Percentiles rank a stretch among this genome's conserved stretches.
These are phyloP conservation scores for Hamamelis virginiana DNA, from an alignment of 164 flowering plant genomes.

Conservation along the genomic window DNA sequence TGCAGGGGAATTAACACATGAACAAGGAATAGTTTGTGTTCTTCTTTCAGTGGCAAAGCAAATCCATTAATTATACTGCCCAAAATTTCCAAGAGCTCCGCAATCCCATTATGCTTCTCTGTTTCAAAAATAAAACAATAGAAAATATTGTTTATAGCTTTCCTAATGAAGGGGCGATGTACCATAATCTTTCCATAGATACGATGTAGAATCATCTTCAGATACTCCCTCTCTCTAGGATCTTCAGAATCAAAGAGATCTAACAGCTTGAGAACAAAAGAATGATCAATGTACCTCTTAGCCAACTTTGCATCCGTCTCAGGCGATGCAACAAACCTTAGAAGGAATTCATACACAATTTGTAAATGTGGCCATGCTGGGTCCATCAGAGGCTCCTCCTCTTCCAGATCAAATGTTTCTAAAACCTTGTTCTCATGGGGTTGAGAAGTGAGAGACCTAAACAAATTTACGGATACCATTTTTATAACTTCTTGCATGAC, in stretches of 20 bases:
- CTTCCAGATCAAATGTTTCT: conserved; percentile 69
- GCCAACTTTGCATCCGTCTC: conserved; percentile 82
- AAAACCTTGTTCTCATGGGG: conserved; percentile 57
- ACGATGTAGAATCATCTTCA: conserved; percentile 86
- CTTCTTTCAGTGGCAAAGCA: conserved; percentile 87
- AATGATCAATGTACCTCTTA: conserved; percentile 72
- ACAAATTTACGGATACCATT: conserved; percentile 72
- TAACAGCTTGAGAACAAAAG: conserved; percentile 66
- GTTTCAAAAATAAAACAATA: conserved; percentile 71
- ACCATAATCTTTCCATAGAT: conserved; percentile 90
- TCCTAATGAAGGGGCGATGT: conserved; percentile 79
- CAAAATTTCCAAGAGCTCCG: conserved; percentile 76
- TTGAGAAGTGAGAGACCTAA: conserved; percentile 53
- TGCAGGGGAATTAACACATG: conserved; percentile 78
- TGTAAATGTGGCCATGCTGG: conserved; percentile 93
- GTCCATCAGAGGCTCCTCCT: conserved; percentile 83
- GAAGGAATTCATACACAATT: conserved; percentile 66
- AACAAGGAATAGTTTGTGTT: conserved; percentile 74
- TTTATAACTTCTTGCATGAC: conserved; percentile 59
- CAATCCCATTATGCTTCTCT: conserved; percentile 82
- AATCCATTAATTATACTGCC: conserved; percentile 88
- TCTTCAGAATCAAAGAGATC: conserved; percentile 88
- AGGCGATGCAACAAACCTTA: conserved; percentile 74
- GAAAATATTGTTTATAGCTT: conserved; percentile 79
- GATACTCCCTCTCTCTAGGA: conserved; percentile 82